Evolutionary conservation across 345 rosid genomes (phyloP).

Genomic region (Ricinus communis): DNA sequence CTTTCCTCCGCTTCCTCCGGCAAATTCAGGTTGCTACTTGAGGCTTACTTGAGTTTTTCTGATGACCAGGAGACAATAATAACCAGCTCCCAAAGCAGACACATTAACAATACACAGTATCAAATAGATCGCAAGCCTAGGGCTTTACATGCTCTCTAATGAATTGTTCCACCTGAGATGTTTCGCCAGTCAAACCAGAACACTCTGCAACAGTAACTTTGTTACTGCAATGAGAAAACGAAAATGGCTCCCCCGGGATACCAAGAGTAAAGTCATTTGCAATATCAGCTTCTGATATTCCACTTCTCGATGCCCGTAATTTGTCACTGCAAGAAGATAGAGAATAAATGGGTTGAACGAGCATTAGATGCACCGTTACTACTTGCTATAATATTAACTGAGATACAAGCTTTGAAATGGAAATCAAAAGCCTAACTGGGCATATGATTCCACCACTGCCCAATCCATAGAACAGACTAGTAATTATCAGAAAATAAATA

Average conservation of each 20-base stretch:
- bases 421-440: neutral
- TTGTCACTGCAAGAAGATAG: conserved; percentile 54
- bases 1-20: neutral
- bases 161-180: conserved; percentile 61
- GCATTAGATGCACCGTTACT: neutral
- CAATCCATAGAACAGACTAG: conserved; percentile 9
- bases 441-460: neutral
- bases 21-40: neutral
- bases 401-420: neutral
- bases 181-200: conserved; percentile 70
- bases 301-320: conserved; percentile 63
- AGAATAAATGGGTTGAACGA: conserved; percentile 7
- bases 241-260: conserved; percentile 61
- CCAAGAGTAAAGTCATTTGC: conserved; percentile 75
- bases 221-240: conserved; percentile 71
- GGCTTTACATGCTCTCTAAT: conserved; percentile 72
- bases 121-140: conserved; percentile 23
- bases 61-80: conserved; percentile 1
- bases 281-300: conserved; percentile 74
- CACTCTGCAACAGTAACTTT: conserved; percentile 69
- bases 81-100: neutral
- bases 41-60: neutral
- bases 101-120: neutral
- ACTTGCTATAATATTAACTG: neutral
- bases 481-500: conserved; percentile 6